Evolutionary conservation across 257 asterid genomes (phyloP).

Genomic region (Verbena officinalis): DNA sequence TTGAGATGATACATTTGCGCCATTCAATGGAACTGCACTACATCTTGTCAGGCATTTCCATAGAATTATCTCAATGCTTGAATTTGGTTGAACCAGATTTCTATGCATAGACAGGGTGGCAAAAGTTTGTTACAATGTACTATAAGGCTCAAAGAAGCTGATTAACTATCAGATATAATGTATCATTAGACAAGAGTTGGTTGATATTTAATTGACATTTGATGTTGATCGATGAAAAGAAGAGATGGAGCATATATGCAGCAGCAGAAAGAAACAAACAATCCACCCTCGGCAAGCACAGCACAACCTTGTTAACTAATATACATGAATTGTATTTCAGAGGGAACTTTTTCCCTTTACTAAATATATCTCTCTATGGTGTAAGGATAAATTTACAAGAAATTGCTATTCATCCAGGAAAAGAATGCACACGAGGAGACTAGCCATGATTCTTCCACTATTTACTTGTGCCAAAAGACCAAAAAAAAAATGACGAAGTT

Average conservation of each 20-base stretch:
- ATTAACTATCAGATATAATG: too few relatives aligned
- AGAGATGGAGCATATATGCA: constrained; percentile 35
- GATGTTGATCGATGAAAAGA: constrained; percentile 7
- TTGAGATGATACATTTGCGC: too few relatives aligned
- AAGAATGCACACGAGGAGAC: constrained; percentile 36
- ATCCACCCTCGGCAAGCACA: too few relatives aligned
- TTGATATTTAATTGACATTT: constrained; percentile 25
- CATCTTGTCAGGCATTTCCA: too few relatives aligned
- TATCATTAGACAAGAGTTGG: constrained; percentile 11
- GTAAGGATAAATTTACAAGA: constrained; percentile 23
- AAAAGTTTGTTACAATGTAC: too few relatives aligned
- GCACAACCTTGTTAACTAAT: constrained; percentile 26
- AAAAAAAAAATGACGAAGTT: background rate
- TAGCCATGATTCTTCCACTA: constrained; percentile 36
- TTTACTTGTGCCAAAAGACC: constrained; percentile 31
- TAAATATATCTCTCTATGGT: constrained; percentile 3
- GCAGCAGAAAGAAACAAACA: constrained; percentile 19
- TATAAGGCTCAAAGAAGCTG: too few relatives aligned
- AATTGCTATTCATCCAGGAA: constrained; percentile 34
- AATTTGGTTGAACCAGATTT: too few relatives aligned
- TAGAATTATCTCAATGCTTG: too few relatives aligned
- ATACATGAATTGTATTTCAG: constrained; percentile 7
- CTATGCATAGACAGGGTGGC: too few relatives aligned
- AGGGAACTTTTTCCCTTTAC: constrained; percentile 26
- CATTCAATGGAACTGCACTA: too few relatives aligned